Evolutionary conservation across 495 filamentous ascomycete genomes (phyloP).

Genomic region (Clohesyomyces aquaticus): DNA sequence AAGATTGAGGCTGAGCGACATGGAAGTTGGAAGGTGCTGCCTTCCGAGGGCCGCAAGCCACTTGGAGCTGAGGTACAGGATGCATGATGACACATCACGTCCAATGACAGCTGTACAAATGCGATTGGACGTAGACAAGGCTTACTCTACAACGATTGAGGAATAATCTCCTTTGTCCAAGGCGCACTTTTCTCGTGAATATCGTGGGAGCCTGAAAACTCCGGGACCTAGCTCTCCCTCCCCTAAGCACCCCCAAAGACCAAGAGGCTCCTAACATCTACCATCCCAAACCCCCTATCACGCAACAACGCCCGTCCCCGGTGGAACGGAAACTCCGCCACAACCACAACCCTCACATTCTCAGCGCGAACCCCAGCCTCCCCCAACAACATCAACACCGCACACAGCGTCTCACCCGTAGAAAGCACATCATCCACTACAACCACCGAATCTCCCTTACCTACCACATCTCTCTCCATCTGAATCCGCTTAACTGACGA

Average conservation of each 20-base stretch:
- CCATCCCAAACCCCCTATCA: constrained; percentile 58
- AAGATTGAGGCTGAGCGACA: too few species aligned
- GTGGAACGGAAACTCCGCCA: constrained; percentile 67
- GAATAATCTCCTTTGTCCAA: too few species aligned
- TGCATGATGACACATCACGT: too few species aligned
- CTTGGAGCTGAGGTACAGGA: too few species aligned
- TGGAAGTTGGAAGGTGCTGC: too few species aligned
- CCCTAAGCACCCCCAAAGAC: constrained; percentile 54
- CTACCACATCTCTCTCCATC: constrained; percentile 55
- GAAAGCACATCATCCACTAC: constrained; percentile 69
- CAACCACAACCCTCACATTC: constrained; percentile 58
- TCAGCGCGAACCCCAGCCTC: constrained; percentile 52
- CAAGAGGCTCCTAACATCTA: constrained; percentile 62
- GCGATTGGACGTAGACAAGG: too few species aligned
- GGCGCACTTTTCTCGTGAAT: too few species aligned
- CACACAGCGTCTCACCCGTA: constrained; percentile 63
- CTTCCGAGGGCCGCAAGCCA: too few species aligned
- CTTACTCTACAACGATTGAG: too few species aligned
- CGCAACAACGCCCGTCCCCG: constrained; percentile 59
- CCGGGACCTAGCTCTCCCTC: neutral
- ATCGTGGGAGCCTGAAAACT: too few species aligned
- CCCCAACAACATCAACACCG: constrained; percentile 57
- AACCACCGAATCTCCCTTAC: constrained; percentile 54
- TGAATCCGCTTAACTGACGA: constrained; percentile 54
- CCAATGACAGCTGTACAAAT: too few species aligned